Conservation (phyloP, 164 flowering plant species). For the Malania oleifera region DNA sequence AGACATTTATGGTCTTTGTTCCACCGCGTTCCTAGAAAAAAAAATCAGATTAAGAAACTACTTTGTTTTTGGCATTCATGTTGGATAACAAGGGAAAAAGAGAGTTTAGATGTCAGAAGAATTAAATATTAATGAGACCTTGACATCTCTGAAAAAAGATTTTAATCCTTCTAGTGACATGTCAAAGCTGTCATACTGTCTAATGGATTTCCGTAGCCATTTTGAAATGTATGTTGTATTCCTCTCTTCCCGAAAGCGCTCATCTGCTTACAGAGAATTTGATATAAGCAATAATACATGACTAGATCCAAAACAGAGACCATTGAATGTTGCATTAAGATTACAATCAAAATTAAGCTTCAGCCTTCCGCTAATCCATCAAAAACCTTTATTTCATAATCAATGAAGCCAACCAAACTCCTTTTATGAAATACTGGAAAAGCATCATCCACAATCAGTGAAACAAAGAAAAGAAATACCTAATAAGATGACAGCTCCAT, state of each 20-base stretch:
- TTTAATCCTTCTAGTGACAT: conserved; percentile 48
- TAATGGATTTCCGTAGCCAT: conserved; percentile 83
- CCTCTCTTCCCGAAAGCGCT: conserved; percentile 67
- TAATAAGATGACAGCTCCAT: conserved; percentile 88
- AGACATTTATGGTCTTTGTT: conserved; percentile 12
- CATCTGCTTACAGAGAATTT: conserved; percentile 48
- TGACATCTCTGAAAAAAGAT: conserved; percentile 56
- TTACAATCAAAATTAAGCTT: no score
- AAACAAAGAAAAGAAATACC: conserved; percentile 37
- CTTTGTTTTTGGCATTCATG: not conserved
- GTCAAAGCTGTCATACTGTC: conserved; percentile 56
- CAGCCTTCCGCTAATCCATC: no score
- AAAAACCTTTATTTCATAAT: no score
- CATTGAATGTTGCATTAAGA: no score
- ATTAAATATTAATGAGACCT: conserved; percentile 36
- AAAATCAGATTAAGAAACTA: conserved; percentile 3
- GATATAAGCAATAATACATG: not conserved
- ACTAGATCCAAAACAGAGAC: no score
- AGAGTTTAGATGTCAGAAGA: not conserved
- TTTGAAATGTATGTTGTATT: conserved; percentile 70
- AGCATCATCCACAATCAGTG: not conserved
- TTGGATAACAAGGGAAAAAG: not conserved
- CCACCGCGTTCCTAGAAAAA: conserved; percentile 46
- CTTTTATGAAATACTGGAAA: not conserved
- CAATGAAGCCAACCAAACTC: no score